These are phyloP conservation scores for Colletotrichum echinochloae DNA, from an alignment of 2,329 filamentous ascomycete genomes.

Conservation along the genomic window DNA sequence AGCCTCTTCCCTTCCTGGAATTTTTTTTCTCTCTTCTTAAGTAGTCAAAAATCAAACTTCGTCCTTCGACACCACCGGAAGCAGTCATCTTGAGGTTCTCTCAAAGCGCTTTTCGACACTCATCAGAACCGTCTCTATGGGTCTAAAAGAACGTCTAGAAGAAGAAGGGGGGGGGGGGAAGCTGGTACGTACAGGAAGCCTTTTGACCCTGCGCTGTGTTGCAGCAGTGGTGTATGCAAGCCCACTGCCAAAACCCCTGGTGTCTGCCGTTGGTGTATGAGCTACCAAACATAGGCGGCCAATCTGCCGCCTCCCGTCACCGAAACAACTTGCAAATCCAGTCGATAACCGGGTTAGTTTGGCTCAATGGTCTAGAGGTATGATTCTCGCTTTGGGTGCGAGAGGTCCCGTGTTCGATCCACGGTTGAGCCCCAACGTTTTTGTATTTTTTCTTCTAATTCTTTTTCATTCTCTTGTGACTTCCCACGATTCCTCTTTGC, in stretches of 20 bases:
- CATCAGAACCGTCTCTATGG: too few species aligned
- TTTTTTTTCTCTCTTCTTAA: too few species aligned
- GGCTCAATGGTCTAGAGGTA: conserved; percentile 51
- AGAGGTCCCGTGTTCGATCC: conserved; percentile 52
- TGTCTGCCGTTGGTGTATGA: neutral
- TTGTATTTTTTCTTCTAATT: conserved; percentile 37
- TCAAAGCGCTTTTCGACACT: neutral
- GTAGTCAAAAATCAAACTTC: neutral
- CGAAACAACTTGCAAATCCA: conserved; percentile 3
- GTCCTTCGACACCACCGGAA: neutral
- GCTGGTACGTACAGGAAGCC: neutral
- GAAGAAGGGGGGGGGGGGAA: too few species aligned
- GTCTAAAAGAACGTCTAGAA: neutral
- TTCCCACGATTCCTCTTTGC: neutral
- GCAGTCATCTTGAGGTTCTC: too few species aligned
- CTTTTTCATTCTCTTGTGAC: conserved; percentile 7
- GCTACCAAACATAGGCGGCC: conserved; percentile 4
- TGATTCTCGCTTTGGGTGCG: conserved; percentile 52
- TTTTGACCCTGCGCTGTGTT: neutral
- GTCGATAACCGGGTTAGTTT: neutral
- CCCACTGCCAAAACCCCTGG: neutral
- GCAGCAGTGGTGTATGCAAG: neutral
- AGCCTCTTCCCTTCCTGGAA: neutral
- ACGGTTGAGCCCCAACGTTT: conserved; percentile 45
- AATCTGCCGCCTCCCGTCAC: neutral